Base-by-base conservation (phyloP, 1,139 yeast species). In the Cylindricascospora bacillispora region DNA sequence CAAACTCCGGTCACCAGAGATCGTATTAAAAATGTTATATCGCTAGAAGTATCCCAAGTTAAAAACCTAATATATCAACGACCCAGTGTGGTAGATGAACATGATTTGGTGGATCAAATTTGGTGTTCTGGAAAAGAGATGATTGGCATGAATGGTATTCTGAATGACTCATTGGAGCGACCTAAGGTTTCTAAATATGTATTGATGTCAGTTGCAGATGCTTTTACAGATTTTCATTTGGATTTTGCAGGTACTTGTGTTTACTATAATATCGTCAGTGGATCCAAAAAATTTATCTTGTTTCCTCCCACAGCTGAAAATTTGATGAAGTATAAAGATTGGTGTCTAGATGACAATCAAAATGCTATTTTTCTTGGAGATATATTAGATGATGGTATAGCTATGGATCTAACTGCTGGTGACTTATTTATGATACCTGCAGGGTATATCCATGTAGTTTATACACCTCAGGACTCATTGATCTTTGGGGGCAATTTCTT, bases 201-300 rank as follows among this genome's bases (percentile, higher is more conserved):
- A 40, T 59, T 85, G 22, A 85, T 85, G 94, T 79, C 93, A 0
- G 93, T 82, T 1, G 60, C 64, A 25, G 73, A 76, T 35, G 74
- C 92, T 1, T 85, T 72, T 49, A 85, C 95, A 0, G 95, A 85
- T 49, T 85, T 83, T 54, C 95, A 85, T 50, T 63, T 85, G 26
- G 95, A 85, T 53, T 85, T 85, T 54, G 93, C 93, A 2, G 95
- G 95, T 0, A 81, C 95, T 0, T 79, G 89, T 0, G 95, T 85
- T 4, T 85, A 82, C 52, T 85, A 85, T 53, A 83, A 89, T 6
- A 73, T 85, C 3, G 57, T 86, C 13, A 59, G 65, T 6, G 95
- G 95, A 1, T 45, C 62, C 3, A 85, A 85, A 48, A 65, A 74
- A 16, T 85, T 85, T 45, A 54, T 83, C 28, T 68, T 85, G 65